phyloP scores from a whole-genome alignment of 345 rosid genomes.

The Moricandia arvensis region DNA sequence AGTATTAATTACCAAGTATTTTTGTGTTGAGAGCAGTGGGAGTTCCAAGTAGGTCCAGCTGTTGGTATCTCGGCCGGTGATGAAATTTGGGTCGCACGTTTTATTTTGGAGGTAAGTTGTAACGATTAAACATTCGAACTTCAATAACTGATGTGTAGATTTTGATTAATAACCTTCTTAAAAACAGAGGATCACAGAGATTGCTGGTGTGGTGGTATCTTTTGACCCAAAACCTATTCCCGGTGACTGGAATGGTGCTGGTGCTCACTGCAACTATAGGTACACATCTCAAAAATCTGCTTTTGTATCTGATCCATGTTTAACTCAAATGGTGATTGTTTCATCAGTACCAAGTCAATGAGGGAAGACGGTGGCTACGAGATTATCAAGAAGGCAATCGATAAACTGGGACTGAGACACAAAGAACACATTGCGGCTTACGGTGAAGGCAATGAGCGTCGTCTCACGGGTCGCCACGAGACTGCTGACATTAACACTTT shows the following conservation, averaged over 20 bases:
- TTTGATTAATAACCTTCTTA: neutral
- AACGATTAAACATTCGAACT: neutral
- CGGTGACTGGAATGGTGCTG: slow-evolving; percentile 99
- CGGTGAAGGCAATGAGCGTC: slow-evolving; percentile 90
- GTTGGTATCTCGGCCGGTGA: slow-evolving; percentile 86
- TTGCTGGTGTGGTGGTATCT: slow-evolving; percentile 81
- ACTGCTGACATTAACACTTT: slow-evolving; percentile 82
- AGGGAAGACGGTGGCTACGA: slow-evolving; percentile 71
- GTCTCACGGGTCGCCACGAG: slow-evolving; percentile 83
- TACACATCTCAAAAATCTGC: slow-evolving; percentile 19
- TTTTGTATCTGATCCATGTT: neutral
- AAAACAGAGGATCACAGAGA: slow-evolving; percentile 87
- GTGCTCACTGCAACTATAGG: slow-evolving; percentile 94
- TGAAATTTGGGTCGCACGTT: slow-evolving; percentile 90
- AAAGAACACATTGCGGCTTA: slow-evolving; percentile 87
- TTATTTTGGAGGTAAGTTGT: slow-evolving; percentile 72
- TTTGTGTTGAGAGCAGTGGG: slow-evolving; percentile 56
- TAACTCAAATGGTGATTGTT: neutral
- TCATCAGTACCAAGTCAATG: slow-evolving; percentile 73
- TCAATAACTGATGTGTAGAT: neutral
- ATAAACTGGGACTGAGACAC: slow-evolving; percentile 78
- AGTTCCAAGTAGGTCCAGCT: slow-evolving; percentile 90
- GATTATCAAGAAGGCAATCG: slow-evolving; percentile 76
- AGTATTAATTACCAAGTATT: slow-evolving; percentile 7
- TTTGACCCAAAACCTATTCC: slow-evolving; percentile 91